Conservation (phyloP, 2,329 filamentous ascomycete genomes). For the Lasiodiplodia sp. region DNA sequence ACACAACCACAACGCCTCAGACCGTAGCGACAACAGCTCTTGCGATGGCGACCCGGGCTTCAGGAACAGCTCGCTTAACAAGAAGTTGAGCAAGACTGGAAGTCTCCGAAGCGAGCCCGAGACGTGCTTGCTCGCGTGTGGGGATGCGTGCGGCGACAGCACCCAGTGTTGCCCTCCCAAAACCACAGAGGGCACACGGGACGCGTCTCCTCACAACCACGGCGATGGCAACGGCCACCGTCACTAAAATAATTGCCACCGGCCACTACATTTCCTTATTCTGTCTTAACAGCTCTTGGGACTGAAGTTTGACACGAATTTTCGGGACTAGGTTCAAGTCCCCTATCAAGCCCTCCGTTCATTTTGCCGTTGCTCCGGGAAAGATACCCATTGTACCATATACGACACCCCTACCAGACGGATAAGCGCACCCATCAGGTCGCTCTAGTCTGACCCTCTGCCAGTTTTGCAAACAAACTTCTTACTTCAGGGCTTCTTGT, state of each 20-base stretch:
- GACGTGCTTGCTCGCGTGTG: slow-evolving; percentile 53
- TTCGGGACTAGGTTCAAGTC: not conserved
- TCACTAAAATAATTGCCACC: not conserved
- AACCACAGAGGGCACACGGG: slow-evolving; percentile 17
- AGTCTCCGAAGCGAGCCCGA: slow-evolving; percentile 46
- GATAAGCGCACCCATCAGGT: not conserved
- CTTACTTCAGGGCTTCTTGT: not conserved
- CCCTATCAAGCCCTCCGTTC: not conserved
- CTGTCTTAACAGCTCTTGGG: not conserved
- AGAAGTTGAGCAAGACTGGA: slow-evolving; percentile 39
- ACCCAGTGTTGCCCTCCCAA: slow-evolving; percentile 52
- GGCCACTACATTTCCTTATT: not conserved
- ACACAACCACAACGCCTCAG: slow-evolving; percentile 51
- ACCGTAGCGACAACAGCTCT: slow-evolving; percentile 33
- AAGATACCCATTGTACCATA: slow-evolving; percentile 21
- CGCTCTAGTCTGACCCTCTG: not conserved
- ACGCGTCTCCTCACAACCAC: slow-evolving; percentile 18
- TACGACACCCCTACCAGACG: not conserved
- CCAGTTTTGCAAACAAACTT: not conserved
- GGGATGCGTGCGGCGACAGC: slow-evolving; percentile 51
- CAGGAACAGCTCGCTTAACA: not conserved
- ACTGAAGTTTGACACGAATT: not conserved
- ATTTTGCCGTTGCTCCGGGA: slow-evolving; percentile 10
- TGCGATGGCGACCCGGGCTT: slow-evolving; percentile 32
- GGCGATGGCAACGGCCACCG: slow-evolving; percentile 14